Percentiles rank a stretch among this genome's conserved stretches.
These are phyloP conservation scores for Anisodus acutangulus DNA, from an alignment of 257 asterid genomes.

Conservation along the genomic window DNA sequence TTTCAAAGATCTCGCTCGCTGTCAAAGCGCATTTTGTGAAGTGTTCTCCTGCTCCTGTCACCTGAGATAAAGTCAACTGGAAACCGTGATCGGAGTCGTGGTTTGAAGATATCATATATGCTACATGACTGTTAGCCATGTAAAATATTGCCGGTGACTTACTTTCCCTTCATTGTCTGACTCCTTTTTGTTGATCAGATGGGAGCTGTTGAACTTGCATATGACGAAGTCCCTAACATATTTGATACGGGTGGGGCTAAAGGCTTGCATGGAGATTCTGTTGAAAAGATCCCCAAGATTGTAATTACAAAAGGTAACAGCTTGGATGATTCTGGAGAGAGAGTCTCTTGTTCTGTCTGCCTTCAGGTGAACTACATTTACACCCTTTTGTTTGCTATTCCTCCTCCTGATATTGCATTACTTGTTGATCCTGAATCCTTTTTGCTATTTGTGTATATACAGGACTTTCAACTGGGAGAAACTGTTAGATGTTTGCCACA, in stretches of 20 bases:
- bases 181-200: slow-evolving; percentile 51
- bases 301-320: slow-evolving; percentile 58
- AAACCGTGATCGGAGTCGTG: no score
- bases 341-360: slow-evolving; percentile 91
- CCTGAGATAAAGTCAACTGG: no score
- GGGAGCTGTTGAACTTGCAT: slow-evolving; percentile 86
- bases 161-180: not conserved
- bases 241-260: slow-evolving; percentile 92
- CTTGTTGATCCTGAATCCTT: slow-evolving; percentile 11
- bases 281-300: slow-evolving; percentile 84
- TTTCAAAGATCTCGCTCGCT: no score
- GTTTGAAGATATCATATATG: not conserved
- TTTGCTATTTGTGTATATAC: not conserved
- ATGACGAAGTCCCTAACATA: slow-evolving; percentile 75
- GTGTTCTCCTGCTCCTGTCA: no score
- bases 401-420: not conserved
- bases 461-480: slow-evolving; percentile 94
- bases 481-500: slow-evolving; percentile 84
- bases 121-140: not conserved
- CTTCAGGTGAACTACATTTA: slow-evolving; percentile 67
- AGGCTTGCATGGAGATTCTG: slow-evolving; percentile 79
- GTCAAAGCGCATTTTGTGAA: no score
- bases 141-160: not conserved
- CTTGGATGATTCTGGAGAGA: slow-evolving; percentile 75
- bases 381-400: slow-evolving; percentile 7